Evolutionary conservation across 1,139 yeast species (phyloP), one percentile per base, ranked within the genome.

Genomic region (Yamadazyma jaroonii): DNA sequence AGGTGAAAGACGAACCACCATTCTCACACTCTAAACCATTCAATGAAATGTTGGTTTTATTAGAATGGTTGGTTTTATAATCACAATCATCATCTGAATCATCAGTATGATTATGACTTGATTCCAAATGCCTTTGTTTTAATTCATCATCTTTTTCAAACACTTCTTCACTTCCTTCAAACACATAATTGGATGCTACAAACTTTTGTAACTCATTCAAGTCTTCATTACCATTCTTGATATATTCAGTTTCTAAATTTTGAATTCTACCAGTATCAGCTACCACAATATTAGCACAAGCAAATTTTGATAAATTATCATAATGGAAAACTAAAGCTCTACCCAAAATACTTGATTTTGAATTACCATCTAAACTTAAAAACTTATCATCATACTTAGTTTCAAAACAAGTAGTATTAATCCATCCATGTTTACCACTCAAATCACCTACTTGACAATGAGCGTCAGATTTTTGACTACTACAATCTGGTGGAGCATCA

Each of bases 351-450:
- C 61, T 73, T 9, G 79, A 64, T 32, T 71, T 70, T 25, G 75
- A 64, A 27, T 55, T 55, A 25, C 67, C 64, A 48, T 76, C 64
- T 49, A 79, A 67, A 0, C 82, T 74, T 39, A 79, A 53, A 54
- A 65, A 79, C 4, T 77, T 77, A 49, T 79, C 85, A 36, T 62
- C 53, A 51, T 74, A 79, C 42, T 64, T 66, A 21, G 74, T 62
- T 51, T 75, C 78, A 54, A 70, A 74, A 48, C 81, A 75, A 3
- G 81, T 76, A 20, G 78, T 64, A 48, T 75, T 66, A 45, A 79
- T 74, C 57, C 64, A 64, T 3, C 84, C 85, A 54, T 79, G 82
- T 51, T 79, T 79, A 24, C 84, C 84, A 32, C 81, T 72, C 46
- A 79, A 72, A 51, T 79, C 84, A 32, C 85, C 84, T 23, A 77